A percentile compares a stretch with the other conserved stretches of the same genome.
These are phyloP conservation scores for Mitragyna speciosa DNA, from an alignment of 257 asterid species.

Conservation along the genomic window DNA sequence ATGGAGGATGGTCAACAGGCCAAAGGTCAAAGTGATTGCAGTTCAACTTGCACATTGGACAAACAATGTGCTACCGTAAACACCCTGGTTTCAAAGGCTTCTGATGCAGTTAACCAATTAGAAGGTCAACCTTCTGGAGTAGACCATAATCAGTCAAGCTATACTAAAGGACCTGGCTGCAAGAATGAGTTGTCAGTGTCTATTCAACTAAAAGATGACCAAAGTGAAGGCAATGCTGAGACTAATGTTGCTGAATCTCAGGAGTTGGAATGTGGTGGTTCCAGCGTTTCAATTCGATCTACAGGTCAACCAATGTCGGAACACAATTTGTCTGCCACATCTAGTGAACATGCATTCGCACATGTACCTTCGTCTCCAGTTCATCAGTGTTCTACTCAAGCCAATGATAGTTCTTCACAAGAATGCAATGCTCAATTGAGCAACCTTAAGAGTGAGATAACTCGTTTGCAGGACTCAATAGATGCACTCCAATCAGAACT, in stretches of 20 bases:
- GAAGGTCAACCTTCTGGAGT: conserved; percentile 5
- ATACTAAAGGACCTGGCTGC: conserved; percentile 30
- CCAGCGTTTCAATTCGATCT: conserved; percentile 29
- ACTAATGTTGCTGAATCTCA: conserved; percentile 22
- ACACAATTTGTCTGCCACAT: conserved; percentile 31
- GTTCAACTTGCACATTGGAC: conserved; percentile 15
- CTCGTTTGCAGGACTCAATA: conserved; percentile 55
- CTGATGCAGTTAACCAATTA: conserved; percentile 25
- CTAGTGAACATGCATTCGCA: conserved; percentile 21
- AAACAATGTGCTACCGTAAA: conserved; percentile 16
- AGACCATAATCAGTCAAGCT: conserved; percentile 10
- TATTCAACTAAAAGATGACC: conserved; percentile 36
- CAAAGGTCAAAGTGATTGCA: conserved; percentile 29
- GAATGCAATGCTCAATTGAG: conserved; percentile 42
- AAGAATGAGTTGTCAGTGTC: conserved; percentile 27
- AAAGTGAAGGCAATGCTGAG: conserved; percentile 23
- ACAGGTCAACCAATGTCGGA: conserved; percentile 30
- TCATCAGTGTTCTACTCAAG: conserved; percentile 30
- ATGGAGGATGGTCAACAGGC: conserved; percentile 27
- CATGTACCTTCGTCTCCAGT: conserved; percentile 23
- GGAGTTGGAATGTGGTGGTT: conserved; percentile 19
- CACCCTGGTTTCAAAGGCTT: conserved; percentile 21
- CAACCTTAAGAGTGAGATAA: conserved; percentile 48
- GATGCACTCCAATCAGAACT: conserved; percentile 61
- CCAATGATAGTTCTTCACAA: conserved; percentile 38